These are phyloP conservation scores for Acanthamoeba sp. DNA, from an alignment of 208 protist species.

Conservation along the genomic window DNA sequence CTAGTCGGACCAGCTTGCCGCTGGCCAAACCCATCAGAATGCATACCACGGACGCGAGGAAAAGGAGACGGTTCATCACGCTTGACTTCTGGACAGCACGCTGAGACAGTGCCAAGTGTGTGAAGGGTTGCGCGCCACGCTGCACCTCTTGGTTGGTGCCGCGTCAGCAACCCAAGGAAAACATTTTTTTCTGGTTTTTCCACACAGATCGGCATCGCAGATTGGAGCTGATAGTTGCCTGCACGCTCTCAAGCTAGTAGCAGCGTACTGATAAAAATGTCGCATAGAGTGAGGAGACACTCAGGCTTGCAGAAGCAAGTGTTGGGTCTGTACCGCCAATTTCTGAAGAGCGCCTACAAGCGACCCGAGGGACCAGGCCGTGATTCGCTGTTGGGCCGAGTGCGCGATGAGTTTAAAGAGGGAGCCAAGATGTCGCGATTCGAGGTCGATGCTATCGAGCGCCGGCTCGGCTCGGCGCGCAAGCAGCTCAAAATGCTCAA, in stretches of 20 bases:
- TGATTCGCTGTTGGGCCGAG: background rate
- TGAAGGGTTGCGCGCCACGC: background rate
- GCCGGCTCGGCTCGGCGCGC: background rate
- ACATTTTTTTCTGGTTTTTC: background rate
- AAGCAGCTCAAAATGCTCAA: constrained; percentile 65
- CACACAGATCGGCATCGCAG: too few species aligned
- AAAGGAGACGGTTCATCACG: background rate
- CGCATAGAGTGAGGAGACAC: constrained; percentile 19
- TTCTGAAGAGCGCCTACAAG: background rate
- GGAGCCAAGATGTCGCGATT: constrained; percentile 30
- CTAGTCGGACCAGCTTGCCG: background rate
- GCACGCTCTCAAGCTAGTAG: background rate
- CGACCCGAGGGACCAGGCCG: constrained; percentile 29
- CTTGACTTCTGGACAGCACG: too few species aligned
- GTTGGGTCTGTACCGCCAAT: constrained; percentile 25
- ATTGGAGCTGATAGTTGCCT: background rate
- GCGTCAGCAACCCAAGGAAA: background rate
- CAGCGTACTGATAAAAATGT: background rate
- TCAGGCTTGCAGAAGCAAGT: constrained; percentile 64
- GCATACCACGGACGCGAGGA: background rate
- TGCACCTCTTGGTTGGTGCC: background rate
- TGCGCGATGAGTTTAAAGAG: constrained; percentile 57
- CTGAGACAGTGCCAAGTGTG: too few species aligned
- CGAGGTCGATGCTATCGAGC: constrained; percentile 55
- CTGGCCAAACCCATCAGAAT: background rate